These are phyloP conservation scores for Aspergillus hancockii DNA, from an alignment of 495 filamentous ascomycete species.

Conservation along the genomic window DNA sequence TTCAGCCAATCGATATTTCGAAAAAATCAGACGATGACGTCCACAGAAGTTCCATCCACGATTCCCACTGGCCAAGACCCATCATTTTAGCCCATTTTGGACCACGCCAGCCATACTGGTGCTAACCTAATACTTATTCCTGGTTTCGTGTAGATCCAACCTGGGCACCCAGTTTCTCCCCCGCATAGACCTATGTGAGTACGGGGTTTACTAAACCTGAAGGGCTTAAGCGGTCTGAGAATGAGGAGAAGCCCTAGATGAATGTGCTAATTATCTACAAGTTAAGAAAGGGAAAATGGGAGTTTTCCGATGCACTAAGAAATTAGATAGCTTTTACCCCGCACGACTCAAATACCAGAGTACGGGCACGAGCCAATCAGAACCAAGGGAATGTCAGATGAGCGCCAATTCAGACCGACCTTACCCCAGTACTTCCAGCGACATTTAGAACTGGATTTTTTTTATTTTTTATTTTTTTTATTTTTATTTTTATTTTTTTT, in stretches of 20 bases:
- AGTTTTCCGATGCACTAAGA: background rate
- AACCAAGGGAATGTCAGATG: constrained; percentile 8
- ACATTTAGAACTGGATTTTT: too few relatives aligned
- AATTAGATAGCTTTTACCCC: constrained; percentile 5
- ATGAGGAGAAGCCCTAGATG: background rate
- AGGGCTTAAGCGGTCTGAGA: background rate
- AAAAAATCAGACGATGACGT: constrained; percentile 1
- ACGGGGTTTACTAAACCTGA: background rate
- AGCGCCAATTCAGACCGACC: background rate
- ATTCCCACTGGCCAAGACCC: background rate
- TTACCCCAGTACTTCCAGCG: background rate
- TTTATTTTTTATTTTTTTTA: too few relatives aligned
- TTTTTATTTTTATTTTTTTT: too few relatives aligned
- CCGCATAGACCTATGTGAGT: background rate
- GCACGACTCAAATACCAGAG: constrained; percentile 7
- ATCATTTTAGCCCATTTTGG: background rate
- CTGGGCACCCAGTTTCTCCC: too few relatives aligned
- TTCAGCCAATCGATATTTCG: background rate
- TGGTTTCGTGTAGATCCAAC: too few relatives aligned
- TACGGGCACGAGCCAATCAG: constrained; percentile 7
- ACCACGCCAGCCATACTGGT: background rate
- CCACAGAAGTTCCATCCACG: background rate
- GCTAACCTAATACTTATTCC: too few relatives aligned
- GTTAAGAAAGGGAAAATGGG: background rate
- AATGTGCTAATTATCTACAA: background rate